Percentiles rank a stretch among this genome's conserved stretches.
Conservation (phyloP, 1,139 yeast species). For the Pichia sp. region DNA sequence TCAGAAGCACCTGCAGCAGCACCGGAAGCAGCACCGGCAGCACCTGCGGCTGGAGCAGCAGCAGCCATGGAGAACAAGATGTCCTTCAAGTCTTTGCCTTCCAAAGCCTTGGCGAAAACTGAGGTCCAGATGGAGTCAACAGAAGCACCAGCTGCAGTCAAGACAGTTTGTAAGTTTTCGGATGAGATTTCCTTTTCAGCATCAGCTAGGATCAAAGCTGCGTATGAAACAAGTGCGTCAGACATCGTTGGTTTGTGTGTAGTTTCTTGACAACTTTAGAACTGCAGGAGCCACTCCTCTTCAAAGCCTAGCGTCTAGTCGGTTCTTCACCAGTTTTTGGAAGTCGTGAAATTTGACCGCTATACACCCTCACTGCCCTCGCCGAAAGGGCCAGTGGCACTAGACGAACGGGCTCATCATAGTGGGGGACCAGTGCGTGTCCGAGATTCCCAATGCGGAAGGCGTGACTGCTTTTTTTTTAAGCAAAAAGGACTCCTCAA, state of each 20-base stretch:
- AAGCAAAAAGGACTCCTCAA: background rate
- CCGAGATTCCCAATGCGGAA: background rate
- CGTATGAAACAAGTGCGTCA: conserved; percentile 73
- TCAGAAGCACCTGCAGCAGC: conserved; percentile 62
- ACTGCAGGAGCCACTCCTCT: background rate
- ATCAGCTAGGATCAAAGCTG: conserved; percentile 97
- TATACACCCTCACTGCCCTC: background rate
- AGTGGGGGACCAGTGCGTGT: background rate
- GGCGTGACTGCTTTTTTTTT: conserved; percentile 3
- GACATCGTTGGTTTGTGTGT: conserved; percentile 37
- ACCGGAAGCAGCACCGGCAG: conserved; percentile 48
- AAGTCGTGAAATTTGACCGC: background rate
- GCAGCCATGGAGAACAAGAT: conserved; percentile 48
- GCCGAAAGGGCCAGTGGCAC: background rate
- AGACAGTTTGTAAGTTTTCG: conserved; percentile 81
- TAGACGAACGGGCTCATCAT: too few species aligned
- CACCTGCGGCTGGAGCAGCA: conserved; percentile 60
- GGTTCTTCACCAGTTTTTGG: too few species aligned
- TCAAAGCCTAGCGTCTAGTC: background rate
- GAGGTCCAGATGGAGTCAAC: conserved; percentile 92
- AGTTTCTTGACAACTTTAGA: background rate
- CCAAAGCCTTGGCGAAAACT: conserved; percentile 93
- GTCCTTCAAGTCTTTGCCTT: conserved; percentile 93
- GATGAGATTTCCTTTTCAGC: conserved; percentile 93
- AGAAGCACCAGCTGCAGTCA: conserved; percentile 86